Percentiles rank a stretch among this genome's conserved stretches.
phyloP scores from a whole-genome alignment of 768 basidiomycete species.

The Lenzites betulinus region DNA sequence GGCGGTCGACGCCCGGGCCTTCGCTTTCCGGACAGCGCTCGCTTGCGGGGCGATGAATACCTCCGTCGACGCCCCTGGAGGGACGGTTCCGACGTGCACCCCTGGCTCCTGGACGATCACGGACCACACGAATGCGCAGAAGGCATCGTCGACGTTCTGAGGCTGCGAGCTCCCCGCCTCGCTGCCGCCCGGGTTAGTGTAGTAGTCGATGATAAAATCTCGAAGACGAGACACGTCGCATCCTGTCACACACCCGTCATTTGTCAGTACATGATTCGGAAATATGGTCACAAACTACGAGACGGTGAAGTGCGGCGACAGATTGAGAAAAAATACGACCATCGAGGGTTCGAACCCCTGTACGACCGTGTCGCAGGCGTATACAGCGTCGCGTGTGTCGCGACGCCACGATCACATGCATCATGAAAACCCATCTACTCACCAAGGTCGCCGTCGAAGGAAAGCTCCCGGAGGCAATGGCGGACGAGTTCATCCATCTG shows the following conservation, averaged over 20 bases:
- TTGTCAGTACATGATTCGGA: not conserved
- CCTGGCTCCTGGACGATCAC: slow-evolving; percentile 74
- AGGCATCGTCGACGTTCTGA: slow-evolving; percentile 74
- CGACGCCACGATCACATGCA: slow-evolving; percentile 18
- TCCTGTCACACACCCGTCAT: slow-evolving; percentile 47
- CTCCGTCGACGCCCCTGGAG: slow-evolving; percentile 60
- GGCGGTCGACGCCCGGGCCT: slow-evolving; percentile 56
- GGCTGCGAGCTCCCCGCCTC: slow-evolving; percentile 31
- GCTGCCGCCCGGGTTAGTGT: slow-evolving; percentile 40
- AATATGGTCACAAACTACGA: not conserved
- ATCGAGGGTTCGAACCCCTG: slow-evolving; percentile 33
- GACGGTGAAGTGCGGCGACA: not conserved
- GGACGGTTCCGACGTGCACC: slow-evolving; percentile 72
- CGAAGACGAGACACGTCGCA: slow-evolving; percentile 71
- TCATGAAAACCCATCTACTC: slow-evolving; percentile 36
- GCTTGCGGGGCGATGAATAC: slow-evolving; percentile 80
- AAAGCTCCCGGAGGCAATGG: slow-evolving; percentile 81
- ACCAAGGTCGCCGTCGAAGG: slow-evolving; percentile 92
- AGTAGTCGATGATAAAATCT: slow-evolving; percentile 71
- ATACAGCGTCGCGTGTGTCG: not conserved
- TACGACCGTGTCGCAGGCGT: slow-evolving; percentile 12
- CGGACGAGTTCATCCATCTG: slow-evolving; percentile 84
- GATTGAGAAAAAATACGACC: slow-evolving; percentile 13
- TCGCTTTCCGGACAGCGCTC: slow-evolving; percentile 66
- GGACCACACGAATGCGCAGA: slow-evolving; percentile 82